Percentiles rank a stretch among this genome's conserved stretches.
Evolutionary conservation across 208 protist species (phyloP).

Genomic region (Naegleria fowleri): DNA sequence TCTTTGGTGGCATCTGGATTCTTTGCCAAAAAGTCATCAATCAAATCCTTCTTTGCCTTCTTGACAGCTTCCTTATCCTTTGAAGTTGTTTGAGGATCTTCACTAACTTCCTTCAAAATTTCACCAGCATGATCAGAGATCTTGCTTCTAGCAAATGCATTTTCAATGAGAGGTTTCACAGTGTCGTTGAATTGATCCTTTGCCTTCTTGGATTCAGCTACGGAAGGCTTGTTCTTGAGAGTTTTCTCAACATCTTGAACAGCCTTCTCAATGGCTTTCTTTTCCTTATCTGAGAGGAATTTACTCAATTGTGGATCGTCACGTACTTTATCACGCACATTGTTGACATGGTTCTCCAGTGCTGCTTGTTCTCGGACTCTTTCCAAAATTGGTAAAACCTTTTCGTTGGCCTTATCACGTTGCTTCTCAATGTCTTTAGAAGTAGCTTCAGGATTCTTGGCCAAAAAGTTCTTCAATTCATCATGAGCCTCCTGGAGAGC

Average conservation of each 20-base stretch:
- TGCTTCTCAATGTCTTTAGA: background rate
- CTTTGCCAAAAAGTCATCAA: constrained; percentile 16
- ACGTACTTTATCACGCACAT: background rate
- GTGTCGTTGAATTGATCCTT: background rate
- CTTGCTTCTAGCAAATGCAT: background rate
- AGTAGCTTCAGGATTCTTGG: constrained; percentile 21
- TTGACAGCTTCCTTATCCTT: background rate
- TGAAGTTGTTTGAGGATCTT: background rate
- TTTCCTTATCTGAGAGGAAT: background rate
- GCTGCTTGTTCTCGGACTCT: background rate
- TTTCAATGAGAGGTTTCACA: background rate
- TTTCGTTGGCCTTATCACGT: background rate
- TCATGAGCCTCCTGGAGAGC: background rate
- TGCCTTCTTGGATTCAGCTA: background rate
- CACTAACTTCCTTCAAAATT: background rate
- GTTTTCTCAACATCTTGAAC: background rate
- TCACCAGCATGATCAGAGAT: background rate
- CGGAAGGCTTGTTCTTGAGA: background rate
- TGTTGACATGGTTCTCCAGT: background rate
- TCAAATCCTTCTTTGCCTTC: background rate
- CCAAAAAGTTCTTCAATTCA: background rate
- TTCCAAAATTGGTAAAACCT: background rate
- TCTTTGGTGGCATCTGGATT: constrained; percentile 4
- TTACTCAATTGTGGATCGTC: background rate
- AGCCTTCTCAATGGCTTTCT: background rate